A percentile compares a stretch with the other conserved stretches of the same genome.
Conservation (phyloP, 495 filamentous ascomycete genomes). For the Hyaloscypha bicolor region DNA sequence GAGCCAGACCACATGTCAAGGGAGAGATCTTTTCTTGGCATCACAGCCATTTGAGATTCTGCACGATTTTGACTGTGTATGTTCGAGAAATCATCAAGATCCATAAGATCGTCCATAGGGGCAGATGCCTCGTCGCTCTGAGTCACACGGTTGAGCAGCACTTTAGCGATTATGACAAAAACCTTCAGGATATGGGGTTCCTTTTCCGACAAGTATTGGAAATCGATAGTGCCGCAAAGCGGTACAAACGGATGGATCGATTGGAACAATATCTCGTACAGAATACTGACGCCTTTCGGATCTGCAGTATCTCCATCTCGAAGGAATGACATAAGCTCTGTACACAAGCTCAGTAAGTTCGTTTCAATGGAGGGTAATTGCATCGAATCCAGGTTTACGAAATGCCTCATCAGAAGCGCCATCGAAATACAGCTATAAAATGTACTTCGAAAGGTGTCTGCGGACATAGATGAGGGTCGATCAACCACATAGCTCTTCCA, state of each 20-base stretch:
- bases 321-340: conserved; percentile 17
- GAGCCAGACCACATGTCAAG: conserved; percentile 49
- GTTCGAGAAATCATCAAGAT: conserved; percentile 69
- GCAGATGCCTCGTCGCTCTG: conserved; percentile 5
- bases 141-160: conserved; percentile 18
- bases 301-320: conserved; percentile 10
- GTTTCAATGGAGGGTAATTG: conserved; percentile 45
- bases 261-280: conserved; percentile 23
- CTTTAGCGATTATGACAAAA: conserved; percentile 29
- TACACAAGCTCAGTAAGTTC: conserved; percentile 7
- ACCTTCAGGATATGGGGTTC: conserved; percentile 34
- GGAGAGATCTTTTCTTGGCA: conserved; percentile 50
- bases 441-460: conserved; percentile 48
- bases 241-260: conserved; percentile 30
- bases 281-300: conserved; percentile 13
- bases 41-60: conserved; percentile 33
- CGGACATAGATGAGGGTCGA: conserved; percentile 41
- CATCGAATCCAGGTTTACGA: conserved; percentile 42
- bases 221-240: conserved; percentile 18
- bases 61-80: conserved; percentile 50
- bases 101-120: conserved; percentile 62
- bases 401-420: conserved; percentile 44
- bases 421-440: conserved; percentile 47
- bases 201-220: conserved; percentile 31
- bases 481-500: conserved; percentile 49